Evolutionary conservation across 2,329 filamentous ascomycete species (phyloP), one percentile per base, ranked within the genome.

Genomic region (Alternaria ventricosa): DNA sequence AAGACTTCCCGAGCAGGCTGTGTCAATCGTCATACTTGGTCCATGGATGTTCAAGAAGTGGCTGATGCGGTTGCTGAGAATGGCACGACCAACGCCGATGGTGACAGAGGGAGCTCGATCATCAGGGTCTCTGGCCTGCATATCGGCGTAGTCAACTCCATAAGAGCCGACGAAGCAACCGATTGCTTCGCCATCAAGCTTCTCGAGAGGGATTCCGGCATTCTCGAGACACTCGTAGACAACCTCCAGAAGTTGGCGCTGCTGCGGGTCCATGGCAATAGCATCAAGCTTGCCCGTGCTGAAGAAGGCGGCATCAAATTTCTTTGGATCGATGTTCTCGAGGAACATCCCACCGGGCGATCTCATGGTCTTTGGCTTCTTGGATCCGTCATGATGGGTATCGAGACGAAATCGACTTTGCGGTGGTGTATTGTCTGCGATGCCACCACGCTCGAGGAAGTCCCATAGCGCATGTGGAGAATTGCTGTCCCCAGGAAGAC

Each of bases 361-460:
- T 0, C 66, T 54, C 78, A 82, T 79, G 0, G 81, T 84, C 1
- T 64, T 43, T 0, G 76, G 76, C 18, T 27, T 50, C 12, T 15
- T 15, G 1, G 63, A 54, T 28, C 55, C 61, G 59, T 65, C 62
- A 22, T 65, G 55, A 22, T 66, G 63, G 2, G 56, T 43, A 22
- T 57, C 27, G 41, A 47, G 11, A 18, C 43, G 36, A 22, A 55
- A 55, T 12, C 51, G 51, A 10, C 18, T 25, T 15, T 44, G 11
- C 15, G 51, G 30, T n/a, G 20, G 18, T 6, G 51, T 54, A 33
- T 54, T 54, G 8, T 25, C 18, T 13, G 51, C 53, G 44, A 49
- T 33, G 28, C 49, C 44, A 25, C 11, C 13, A 15, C 30, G 30
- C 30, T 33, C 30, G 6, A 33, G 30, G 30, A 33, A 33, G 30